Conservation (phyloP, 805 yeast genomes). For the Teunomyces funiuensis region DNA sequence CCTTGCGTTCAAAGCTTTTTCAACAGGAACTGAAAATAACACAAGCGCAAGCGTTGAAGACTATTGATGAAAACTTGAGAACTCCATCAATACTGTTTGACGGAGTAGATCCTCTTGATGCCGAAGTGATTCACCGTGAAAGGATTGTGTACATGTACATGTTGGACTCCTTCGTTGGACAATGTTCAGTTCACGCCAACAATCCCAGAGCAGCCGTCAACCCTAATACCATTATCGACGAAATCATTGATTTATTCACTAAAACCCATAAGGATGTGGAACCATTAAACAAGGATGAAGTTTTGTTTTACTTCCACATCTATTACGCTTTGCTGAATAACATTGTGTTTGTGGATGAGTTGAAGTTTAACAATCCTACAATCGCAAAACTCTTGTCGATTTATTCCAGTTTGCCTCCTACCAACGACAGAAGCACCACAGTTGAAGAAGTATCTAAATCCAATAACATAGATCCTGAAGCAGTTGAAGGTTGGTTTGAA, state of each 20-base stretch:
- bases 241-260: conserved; percentile 20
- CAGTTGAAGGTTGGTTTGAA: conserved; percentile 28
- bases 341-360: conserved; percentile 24
- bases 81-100: conserved; percentile 18
- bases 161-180: conserved; percentile 25
- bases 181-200: conserved; percentile 18
- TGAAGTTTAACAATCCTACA: conserved; percentile 23
- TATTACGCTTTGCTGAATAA: conserved; percentile 31
- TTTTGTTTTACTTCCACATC: conserved; percentile 25
- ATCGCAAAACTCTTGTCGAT: conserved; percentile 22
- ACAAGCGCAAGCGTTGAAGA: conserved; percentile 17
- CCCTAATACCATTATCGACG: conserved; percentile 22
- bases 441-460: conserved; percentile 13
- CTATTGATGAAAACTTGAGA: conserved; percentile 12
- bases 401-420: conserved; percentile 15
- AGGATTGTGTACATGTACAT: conserved; percentile 18
- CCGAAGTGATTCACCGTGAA: conserved; percentile 15
- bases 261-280: conserved; percentile 17
- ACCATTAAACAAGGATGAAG: conserved; percentile 26
- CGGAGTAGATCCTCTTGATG: conserved; percentile 19
- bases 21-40: conserved; percentile 24
- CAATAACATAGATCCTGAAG: conserved; percentile 12
- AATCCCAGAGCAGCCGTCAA: conserved; percentile 10
- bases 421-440: conserved; percentile 12
- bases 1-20: conserved; percentile 20